Evolutionary conservation across 352 stramenopile species (phyloP), one percentile per base, ranked within the genome.

Genomic region (Plasmopara halstedii): DNA sequence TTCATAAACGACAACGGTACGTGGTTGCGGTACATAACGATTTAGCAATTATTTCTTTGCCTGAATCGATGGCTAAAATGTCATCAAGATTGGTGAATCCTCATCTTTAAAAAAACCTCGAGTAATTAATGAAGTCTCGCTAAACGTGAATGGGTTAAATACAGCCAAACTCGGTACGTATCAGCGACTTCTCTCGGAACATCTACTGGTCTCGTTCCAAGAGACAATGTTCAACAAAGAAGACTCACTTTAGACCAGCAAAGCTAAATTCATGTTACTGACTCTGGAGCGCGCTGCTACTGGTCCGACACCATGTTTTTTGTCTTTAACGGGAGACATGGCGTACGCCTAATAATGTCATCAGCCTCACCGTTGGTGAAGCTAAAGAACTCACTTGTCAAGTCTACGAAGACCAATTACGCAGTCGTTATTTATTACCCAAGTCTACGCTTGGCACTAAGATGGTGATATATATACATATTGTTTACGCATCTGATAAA

Each of bases 111-210:
- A 19, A 36, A 33, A 7, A 26, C 18, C 2, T 53, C n/a, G 35
- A 41, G 5, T 19, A 13, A 50, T 60, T 8, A 45, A 14, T 10
- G 43, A 31, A 33, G 10, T 50, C 15, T 60, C 26, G 52, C 45
- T 60, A 9, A 62, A 56, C 41, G 47, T 62, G 17, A 62, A 57
- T 34, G 42, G 42, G 15, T 15, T 62, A 17, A 53, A 62, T 33
- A 2, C 17, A 32, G 21, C 27, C 5, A 18, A 4, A 13, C 8
- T 48, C 5, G 20, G 2, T n/a, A 53, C 50, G 26, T 46, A 50
- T 11, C 20, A 52, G 26, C 41, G 36, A 27, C 46, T 53, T 35
- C 53, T 62, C 27, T 49, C 46, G 14, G 36, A 25, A 11, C 19
- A 61, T 29, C 37, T 50, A 15, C 17, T 53, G 20, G 29, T 62